phyloP scores from a whole-genome alignment of 108 stramenopile species.

The Cyclotella sp. region DNA sequence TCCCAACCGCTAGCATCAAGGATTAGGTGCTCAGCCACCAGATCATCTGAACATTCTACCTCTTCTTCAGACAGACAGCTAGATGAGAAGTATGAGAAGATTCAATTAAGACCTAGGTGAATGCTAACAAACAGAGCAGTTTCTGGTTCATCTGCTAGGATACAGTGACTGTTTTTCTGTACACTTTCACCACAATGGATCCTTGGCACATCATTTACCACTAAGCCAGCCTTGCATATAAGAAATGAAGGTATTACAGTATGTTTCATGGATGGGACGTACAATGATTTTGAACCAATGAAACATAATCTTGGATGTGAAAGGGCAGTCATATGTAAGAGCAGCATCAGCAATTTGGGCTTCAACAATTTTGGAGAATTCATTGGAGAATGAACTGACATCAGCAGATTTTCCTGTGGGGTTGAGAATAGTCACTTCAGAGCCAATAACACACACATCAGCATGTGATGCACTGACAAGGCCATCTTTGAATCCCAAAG shows the following conservation, averaged over 20 bases:
- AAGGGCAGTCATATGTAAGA: conserved; percentile 39
- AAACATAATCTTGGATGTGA: conserved; percentile 17
- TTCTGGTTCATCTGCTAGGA: background rate
- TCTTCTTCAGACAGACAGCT: conserved; percentile 10
- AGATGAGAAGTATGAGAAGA: conserved; percentile 15
- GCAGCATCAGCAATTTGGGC: conserved; percentile 1
- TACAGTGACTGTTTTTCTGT: conserved; percentile 8
- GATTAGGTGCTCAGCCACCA: conserved; percentile 11
- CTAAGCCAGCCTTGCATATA: conserved; percentile 37
- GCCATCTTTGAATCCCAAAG: background rate
- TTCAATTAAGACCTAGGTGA: conserved; percentile 6
- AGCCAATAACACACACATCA: conserved; percentile 3
- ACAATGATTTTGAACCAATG: conserved; percentile 34
- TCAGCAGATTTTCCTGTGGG: background rate
- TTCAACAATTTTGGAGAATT: background rate
- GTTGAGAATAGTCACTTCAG: background rate
- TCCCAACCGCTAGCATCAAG: conserved; percentile 31
- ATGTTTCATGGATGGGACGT: conserved; percentile 49
- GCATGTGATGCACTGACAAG: conserved; percentile 4
- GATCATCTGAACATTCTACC: conserved; percentile 9
- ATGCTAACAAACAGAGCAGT: background rate
- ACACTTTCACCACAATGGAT: conserved; percentile 7
- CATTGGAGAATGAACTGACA: background rate
- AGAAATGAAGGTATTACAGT: conserved; percentile 53
- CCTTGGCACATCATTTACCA: conserved; percentile 48